A percentile compares a stretch with the other conserved stretches of the same genome.
phyloP scores from a whole-genome alignment of 495 filamentous ascomycete species.

The Saxophila tyrrhenica region DNA sequence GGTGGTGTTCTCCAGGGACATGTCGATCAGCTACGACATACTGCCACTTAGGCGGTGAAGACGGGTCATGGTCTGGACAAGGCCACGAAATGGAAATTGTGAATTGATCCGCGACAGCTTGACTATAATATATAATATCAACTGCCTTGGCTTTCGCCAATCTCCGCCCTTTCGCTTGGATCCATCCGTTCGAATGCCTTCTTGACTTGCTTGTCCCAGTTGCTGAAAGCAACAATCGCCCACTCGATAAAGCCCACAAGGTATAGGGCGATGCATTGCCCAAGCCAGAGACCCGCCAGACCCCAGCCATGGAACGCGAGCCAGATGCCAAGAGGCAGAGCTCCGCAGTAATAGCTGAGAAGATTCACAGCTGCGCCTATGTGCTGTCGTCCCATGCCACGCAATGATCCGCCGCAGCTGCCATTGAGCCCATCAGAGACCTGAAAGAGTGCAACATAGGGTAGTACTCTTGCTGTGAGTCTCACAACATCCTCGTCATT shows the following conservation, averaged over 20 bases:
- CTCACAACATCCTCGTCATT: conserved; percentile 61
- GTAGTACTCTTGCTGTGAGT: conserved; percentile 73
- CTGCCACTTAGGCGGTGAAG: not conserved
- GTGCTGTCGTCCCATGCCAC: conserved; percentile 84
- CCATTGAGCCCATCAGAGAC: conserved; percentile 77
- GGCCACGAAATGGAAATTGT: too few relatives aligned
- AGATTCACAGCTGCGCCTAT: conserved; percentile 81
- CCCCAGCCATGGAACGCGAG: conserved; percentile 88
- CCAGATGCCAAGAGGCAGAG: conserved; percentile 72
- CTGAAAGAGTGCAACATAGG: conserved; percentile 87
- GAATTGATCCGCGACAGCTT: too few relatives aligned
- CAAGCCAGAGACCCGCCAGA: conserved; percentile 72
- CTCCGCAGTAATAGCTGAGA: conserved; percentile 79
- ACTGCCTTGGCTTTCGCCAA: not conserved
- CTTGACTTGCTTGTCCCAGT: conserved; percentile 68
- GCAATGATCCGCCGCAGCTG: conserved; percentile 62
- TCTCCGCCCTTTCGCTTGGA: conserved; percentile 38
- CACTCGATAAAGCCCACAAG: conserved; percentile 71
- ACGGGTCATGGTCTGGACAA: not conserved
- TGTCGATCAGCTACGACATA: too few relatives aligned
- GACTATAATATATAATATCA: not conserved
- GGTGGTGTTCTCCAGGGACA: too few relatives aligned
- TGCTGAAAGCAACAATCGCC: conserved; percentile 64
- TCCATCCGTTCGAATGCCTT: conserved; percentile 73
- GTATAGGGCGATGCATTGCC: conserved; percentile 82